These are phyloP conservation scores for Cenococcum geophilum DNA, from an alignment of 495 filamentous ascomycete species.

Conservation along the genomic window DNA sequence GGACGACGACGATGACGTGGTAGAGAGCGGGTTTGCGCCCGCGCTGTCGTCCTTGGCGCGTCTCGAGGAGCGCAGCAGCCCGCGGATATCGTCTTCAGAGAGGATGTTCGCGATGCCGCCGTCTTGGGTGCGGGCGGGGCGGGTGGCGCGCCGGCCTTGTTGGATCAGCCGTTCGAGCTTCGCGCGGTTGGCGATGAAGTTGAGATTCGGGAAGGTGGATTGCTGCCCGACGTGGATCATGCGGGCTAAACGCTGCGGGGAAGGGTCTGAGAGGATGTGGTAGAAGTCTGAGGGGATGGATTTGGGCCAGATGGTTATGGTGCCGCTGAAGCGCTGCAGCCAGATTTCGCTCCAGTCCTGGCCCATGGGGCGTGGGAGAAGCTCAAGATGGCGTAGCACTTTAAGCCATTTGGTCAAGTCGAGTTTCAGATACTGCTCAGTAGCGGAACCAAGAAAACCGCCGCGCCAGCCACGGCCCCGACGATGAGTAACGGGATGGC, in stretches of 20 bases:
- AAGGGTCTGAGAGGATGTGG: slow-evolving; percentile 80
- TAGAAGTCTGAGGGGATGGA: slow-evolving; percentile 67
- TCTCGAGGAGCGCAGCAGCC: slow-evolving; percentile 17
- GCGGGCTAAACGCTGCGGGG: slow-evolving; percentile 60
- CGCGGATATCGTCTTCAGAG: slow-evolving; percentile 36
- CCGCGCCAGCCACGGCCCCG: slow-evolving; percentile 92
- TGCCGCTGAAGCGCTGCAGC: slow-evolving; percentile 90
- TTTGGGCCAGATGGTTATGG: slow-evolving; percentile 92
- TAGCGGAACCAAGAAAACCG: slow-evolving; percentile 83
- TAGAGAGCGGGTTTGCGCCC: slow-evolving; percentile 15
- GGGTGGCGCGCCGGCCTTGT: slow-evolving; percentile 57
- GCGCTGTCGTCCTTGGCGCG: slow-evolving; percentile 2
- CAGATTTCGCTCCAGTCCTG: slow-evolving; percentile 96
- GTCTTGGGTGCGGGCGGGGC: slow-evolving; percentile 22
- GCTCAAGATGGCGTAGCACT: slow-evolving; percentile 82
- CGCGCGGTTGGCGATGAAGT: slow-evolving; percentile 81
- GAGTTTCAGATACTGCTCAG: slow-evolving; percentile 90
- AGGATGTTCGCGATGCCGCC: slow-evolving; percentile 23
- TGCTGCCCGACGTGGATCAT: slow-evolving; percentile 89
- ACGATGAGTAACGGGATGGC: slow-evolving; percentile 89
- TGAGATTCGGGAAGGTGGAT: slow-evolving; percentile 79
- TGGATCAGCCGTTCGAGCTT: slow-evolving; percentile 77
- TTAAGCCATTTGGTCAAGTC: slow-evolving; percentile 96
- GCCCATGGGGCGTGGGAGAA: slow-evolving; percentile 82
- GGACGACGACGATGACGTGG: slow-evolving; percentile 16